These are phyloP conservation scores for Xylariaceae sp. DNA, from an alignment of 2,329 filamentous ascomycete species.

Conservation along the genomic window DNA sequence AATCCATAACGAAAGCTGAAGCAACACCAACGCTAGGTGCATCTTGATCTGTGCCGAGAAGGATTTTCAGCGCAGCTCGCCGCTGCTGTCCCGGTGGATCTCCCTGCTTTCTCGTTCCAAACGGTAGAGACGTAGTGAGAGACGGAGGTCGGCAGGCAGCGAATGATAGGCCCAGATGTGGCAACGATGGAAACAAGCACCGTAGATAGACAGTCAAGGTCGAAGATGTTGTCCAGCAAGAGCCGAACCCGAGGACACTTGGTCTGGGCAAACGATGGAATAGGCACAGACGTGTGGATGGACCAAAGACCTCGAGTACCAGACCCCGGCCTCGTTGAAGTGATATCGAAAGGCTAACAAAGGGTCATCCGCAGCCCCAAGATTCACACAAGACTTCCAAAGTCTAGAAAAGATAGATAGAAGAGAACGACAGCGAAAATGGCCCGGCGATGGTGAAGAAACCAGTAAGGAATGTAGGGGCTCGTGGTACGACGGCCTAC, in stretches of 20 bases:
- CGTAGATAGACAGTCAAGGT: too few species aligned
- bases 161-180: too few species aligned
- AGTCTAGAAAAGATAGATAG: constrained; percentile 8
- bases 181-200: too few species aligned
- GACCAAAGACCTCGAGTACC: constrained; percentile 19
- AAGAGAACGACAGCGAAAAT: constrained; percentile 6
- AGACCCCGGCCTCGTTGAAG: constrained; percentile 25
- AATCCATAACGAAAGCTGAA: constrained; percentile 42
- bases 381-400: constrained; percentile 7
- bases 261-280: too few species aligned
- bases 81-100: too few species aligned
- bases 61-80: too few species aligned
- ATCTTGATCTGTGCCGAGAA: constrained; percentile 16
- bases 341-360: constrained; percentile 16
- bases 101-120: too few species aligned
- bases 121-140: too few species aligned
- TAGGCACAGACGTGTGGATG: too few species aligned
- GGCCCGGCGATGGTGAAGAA: constrained; percentile 3
- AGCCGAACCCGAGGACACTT: too few species aligned
- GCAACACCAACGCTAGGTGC: constrained; percentile 24
- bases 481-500: constrained; percentile 5
- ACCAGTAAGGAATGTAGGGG: constrained; percentile 22
- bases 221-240: too few species aligned
- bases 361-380: constrained; percentile 16
- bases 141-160: too few species aligned